Percentiles rank a stretch among this genome's conserved stretches.
These are phyloP conservation scores for Circinella minor DNA, from an alignment of 371 early-diverging fungal species.

Conservation along the genomic window DNA sequence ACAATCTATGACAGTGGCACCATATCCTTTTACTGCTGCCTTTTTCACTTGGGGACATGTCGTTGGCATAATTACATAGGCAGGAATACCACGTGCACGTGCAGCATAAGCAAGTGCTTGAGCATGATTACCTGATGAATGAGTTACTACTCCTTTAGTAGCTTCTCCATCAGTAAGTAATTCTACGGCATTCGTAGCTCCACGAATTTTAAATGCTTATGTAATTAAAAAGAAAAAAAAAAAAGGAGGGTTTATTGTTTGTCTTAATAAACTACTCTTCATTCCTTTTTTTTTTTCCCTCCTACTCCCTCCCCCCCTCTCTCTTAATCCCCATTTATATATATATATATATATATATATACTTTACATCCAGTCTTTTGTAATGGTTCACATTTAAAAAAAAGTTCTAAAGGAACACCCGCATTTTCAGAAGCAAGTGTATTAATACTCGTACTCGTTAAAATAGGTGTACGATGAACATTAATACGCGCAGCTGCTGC, in stretches of 20 bases:
- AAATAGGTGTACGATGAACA: constrained; percentile 56
- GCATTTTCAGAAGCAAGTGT: constrained; percentile 25
- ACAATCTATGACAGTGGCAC: constrained; percentile 54
- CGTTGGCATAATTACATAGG: constrained; percentile 60
- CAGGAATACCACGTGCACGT: constrained; percentile 42
- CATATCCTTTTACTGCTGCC: constrained; percentile 56
- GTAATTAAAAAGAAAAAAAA: neutral
- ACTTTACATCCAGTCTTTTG: constrained; percentile 61
- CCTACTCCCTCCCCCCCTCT: too few relatives aligned
- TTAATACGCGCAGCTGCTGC: constrained; percentile 53
- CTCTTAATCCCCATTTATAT: too few relatives aligned
- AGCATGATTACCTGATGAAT: constrained; percentile 57
- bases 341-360: too few relatives aligned
- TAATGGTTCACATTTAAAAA: constrained; percentile 63
- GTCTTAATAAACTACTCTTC: too few relatives aligned
- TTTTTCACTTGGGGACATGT: constrained; percentile 57
- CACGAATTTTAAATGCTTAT: constrained; percentile 64
- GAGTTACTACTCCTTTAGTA: constrained; percentile 47
- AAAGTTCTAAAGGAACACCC: constrained; percentile 35
- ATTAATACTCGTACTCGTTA: constrained; percentile 44
- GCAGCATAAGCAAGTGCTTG: constrained; percentile 57
- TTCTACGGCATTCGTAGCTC: constrained; percentile 57
- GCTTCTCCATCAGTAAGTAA: constrained; percentile 35
- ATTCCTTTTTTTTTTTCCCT: too few relatives aligned
- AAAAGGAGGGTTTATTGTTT: too few relatives aligned